phyloP scores from a whole-genome alignment of 805 yeast species.

The Metschnikowia reukaufii region DNA sequence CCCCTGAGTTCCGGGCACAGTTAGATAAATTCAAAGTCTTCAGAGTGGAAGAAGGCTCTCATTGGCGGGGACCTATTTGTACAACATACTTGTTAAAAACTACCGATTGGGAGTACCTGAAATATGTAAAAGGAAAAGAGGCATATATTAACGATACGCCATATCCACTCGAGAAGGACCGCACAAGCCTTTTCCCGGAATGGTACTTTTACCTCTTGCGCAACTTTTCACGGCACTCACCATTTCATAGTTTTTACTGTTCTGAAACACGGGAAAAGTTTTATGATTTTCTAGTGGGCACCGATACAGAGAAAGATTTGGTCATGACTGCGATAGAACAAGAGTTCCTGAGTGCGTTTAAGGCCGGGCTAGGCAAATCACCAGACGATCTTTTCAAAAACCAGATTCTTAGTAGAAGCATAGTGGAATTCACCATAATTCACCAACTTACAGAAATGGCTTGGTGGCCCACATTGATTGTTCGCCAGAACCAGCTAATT shows the following conservation, averaged over 20 bases:
- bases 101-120: not conserved
- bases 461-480: not conserved
- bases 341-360: slow-evolving; percentile 4
- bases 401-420: not conserved
- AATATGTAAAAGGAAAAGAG: not conserved
- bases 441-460: not conserved
- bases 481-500: not conserved
- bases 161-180: slow-evolving; percentile 1
- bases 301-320: not conserved
- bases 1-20: slow-evolving; percentile 2
- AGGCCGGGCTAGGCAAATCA: slow-evolving; percentile 1
- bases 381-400: not conserved
- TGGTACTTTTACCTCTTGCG: slow-evolving; percentile 7
- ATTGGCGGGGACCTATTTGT: too few species aligned
- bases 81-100: too few species aligned
- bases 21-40: slow-evolving; percentile 4
- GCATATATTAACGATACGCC: slow-evolving; percentile 2
- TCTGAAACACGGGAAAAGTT: not conserved
- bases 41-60: slow-evolving; percentile 2
- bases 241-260: slow-evolving; percentile 2
- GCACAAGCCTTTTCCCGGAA: slow-evolving; percentile 4
- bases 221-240: slow-evolving; percentile 1
- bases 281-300: not conserved
- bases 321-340: not conserved
- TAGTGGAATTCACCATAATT: slow-evolving; percentile 1